Percentiles rank a stretch among this genome's conserved stretches.
Conservation (phyloP, 768 basidiomycete species). For the Lactarius akahatsu region DNA sequence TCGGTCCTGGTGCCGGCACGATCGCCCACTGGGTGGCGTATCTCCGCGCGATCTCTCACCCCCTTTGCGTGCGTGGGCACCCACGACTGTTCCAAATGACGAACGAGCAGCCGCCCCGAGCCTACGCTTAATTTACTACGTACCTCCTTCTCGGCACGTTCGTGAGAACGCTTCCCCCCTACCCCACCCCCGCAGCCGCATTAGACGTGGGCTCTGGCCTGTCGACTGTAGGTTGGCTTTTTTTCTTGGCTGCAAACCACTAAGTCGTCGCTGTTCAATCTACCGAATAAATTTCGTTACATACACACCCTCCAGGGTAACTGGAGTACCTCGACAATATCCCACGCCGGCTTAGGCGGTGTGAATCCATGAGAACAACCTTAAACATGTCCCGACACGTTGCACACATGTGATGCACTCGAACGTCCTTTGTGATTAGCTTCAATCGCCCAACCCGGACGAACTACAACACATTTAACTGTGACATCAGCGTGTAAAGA, state of each 20-base stretch:
- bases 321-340: background rate
- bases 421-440: background rate
- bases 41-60: conserved; percentile 15
- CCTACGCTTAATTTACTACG: background rate
- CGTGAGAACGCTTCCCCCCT: background rate
- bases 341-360: background rate
- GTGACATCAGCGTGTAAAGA: background rate
- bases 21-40: conserved; percentile 7
- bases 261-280: background rate
- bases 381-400: background rate
- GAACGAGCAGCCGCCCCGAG: background rate
- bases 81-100: conserved; percentile 9
- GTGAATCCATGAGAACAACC: background rate
- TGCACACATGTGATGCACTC: background rate
- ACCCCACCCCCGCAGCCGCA: background rate
- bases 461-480: background rate
- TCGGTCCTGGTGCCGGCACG: conserved; percentile 4
- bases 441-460: background rate
- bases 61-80: background rate
- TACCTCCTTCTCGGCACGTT: background rate
- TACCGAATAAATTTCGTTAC: background rate
- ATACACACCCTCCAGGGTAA: background rate
- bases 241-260: background rate
- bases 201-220: background rate
- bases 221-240: background rate